Percentiles rank a stretch among this genome's conserved stretches.
These are phyloP conservation scores for Elaeis guineensis DNA, from an alignment of 176 grass and related monocot genomes.

Conservation along the genomic window DNA sequence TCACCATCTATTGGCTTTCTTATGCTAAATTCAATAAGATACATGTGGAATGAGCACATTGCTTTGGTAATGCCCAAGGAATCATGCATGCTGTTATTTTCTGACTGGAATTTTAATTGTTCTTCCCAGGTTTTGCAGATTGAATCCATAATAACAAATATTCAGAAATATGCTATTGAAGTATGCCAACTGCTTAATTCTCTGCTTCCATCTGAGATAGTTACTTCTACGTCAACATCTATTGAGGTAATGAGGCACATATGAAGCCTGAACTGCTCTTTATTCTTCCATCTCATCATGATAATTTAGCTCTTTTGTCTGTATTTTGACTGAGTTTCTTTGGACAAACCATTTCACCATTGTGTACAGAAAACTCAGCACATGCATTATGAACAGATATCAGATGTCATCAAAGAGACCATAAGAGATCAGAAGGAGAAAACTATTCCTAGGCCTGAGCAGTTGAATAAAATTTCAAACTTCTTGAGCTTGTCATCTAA, in stretches of 20 bases:
- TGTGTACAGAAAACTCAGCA: constrained; percentile 48
- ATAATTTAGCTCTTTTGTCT: constrained; percentile 1
- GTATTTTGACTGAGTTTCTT: neutral
- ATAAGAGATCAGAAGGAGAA: constrained; percentile 35
- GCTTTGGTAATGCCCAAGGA: neutral
- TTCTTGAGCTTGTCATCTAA: constrained; percentile 75
- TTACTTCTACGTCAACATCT: constrained; percentile 36
- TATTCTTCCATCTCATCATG: neutral
- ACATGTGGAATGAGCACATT: no score
- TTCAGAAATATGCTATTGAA: constrained; percentile 57
- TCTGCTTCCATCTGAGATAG: constrained; percentile 36
- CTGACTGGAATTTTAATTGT: neutral
- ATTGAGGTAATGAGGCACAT: constrained; percentile 67
- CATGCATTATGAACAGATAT: constrained; percentile 46
- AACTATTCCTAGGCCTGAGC: constrained; percentile 29
- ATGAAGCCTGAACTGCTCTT: neutral
- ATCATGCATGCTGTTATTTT: neutral
- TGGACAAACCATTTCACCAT: neutral
- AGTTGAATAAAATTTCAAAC: constrained; percentile 43
- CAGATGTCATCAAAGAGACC: constrained; percentile 43
- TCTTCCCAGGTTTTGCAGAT: constrained; percentile 72
- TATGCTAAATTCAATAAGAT: no score
- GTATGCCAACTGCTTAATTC: constrained; percentile 53
- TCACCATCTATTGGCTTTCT: no score
- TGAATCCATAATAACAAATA: constrained; percentile 59